Conservation (phyloP, 2,329 filamentous ascomycete genomes). For the Apiospora malaysiana region DNA sequence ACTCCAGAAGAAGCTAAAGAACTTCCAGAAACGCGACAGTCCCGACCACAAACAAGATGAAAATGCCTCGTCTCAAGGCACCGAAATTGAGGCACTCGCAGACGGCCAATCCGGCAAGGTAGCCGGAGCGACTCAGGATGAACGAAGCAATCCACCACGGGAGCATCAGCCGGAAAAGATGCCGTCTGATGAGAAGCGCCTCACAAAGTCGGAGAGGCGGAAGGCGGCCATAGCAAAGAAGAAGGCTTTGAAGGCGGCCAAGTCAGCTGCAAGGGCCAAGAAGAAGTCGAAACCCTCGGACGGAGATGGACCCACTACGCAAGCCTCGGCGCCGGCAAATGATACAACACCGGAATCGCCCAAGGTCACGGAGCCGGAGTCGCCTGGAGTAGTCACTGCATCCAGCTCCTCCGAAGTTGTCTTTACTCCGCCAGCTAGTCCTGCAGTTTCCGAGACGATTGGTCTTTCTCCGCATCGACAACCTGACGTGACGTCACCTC, state of each 20-base stretch:
- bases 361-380: neutral
- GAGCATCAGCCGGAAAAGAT: neutral
- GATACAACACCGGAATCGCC: neutral
- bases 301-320: no score
- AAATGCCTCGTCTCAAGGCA: neutral
- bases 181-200: neutral
- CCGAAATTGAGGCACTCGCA: neutral
- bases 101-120: neutral
- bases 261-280: neutral
- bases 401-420: neutral
- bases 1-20: no score
- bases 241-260: neutral
- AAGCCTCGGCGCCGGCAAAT: neutral
- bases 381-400: neutral
- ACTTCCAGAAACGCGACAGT: neutral
- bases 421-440: neutral
- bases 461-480: neutral
- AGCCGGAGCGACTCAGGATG: neutral
- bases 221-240: neutral
- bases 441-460: neutral
- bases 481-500: neutral
- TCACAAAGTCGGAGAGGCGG: neutral
- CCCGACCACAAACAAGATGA: rapidly evolving
- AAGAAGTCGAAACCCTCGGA: neutral
- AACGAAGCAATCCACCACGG: no score